Evolutionary conservation across 129 eudicot genomes (phyloP).

Genomic region (Logfia minima): DNA sequence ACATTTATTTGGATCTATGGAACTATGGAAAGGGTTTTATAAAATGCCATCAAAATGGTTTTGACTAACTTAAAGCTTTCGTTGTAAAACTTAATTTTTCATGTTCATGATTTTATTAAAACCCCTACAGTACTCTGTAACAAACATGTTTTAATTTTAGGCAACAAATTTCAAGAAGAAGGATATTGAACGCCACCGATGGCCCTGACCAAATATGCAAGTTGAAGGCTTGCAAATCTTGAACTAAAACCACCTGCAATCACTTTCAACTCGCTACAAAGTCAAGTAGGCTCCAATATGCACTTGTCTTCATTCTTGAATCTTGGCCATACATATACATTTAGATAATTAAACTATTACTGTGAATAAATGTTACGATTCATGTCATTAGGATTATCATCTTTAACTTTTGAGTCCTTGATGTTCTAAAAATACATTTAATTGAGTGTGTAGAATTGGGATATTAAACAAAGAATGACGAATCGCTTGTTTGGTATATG

Average conservation of each 20-base stretch:
- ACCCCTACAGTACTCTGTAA: too few species aligned
- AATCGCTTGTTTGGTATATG: not conserved
- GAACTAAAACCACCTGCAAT: constrained; percentile 7
- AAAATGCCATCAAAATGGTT: too few species aligned
- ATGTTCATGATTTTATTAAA: too few species aligned
- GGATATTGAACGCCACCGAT: constrained; percentile 14
- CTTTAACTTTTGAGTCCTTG: too few species aligned
- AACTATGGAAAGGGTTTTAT: too few species aligned
- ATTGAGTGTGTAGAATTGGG: not conserved
- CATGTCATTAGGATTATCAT: not conserved
- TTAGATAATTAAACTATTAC: not conserved
- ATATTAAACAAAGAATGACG: not conserved
- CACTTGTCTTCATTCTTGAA: not conserved
- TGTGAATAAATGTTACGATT: not conserved
- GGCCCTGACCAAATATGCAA: constrained; percentile 26
- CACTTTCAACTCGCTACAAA: constrained; percentile 16
- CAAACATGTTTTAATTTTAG: not conserved
- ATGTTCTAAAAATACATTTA: not conserved
- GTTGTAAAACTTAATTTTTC: too few species aligned
- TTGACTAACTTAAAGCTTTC: too few species aligned
- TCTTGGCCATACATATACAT: not conserved
- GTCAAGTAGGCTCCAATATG: not conserved
- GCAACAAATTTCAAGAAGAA: not conserved
- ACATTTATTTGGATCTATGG: too few species aligned
- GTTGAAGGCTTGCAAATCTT: constrained; percentile 16